Conservation (phyloP, 805 yeast species). For the Pichia membranifaciens region DNA sequence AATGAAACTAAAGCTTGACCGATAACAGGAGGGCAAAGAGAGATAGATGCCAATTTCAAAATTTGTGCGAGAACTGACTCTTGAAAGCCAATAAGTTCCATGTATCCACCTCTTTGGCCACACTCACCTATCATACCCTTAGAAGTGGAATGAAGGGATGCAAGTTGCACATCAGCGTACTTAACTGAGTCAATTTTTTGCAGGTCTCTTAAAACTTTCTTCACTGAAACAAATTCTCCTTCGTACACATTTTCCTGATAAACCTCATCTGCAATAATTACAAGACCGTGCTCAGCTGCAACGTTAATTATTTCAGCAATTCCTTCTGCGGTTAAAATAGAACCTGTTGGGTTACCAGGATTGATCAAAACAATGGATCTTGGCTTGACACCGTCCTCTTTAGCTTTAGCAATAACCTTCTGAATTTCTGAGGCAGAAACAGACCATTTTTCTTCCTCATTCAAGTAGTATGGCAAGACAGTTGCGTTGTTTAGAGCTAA, state of each 20-base stretch:
- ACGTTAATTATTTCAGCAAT: conserved; percentile 68
- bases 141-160: conserved; percentile 94
- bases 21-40: conserved; percentile 88
- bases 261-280: conserved; percentile 94
- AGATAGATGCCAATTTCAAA: conserved; percentile 82
- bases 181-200: conserved; percentile 42
- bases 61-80: conserved; percentile 64
- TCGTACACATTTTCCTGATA: conserved; percentile 88
- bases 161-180: conserved; percentile 75
- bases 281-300: conserved; percentile 81
- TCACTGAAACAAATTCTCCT: conserved; percentile 80
- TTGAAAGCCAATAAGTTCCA: conserved; percentile 84
- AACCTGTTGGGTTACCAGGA: conserved; percentile 98
- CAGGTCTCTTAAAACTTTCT: conserved; percentile 65
- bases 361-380: conserved; percentile 87
- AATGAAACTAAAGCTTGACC: conserved; percentile 92
- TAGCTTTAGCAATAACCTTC: conserved; percentile 43
- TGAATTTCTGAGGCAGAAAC: conserved; percentile 65
- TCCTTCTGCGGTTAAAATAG: conserved; percentile 59
- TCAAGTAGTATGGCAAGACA: conserved; percentile 79
- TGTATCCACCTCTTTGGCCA: conserved; percentile 99
- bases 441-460: conserved; percentile 81
- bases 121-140: conserved; percentile 98
- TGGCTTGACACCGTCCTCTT: conserved; percentile 50
- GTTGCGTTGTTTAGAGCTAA: conserved; percentile 77